Evolutionary conservation across 2,329 filamentous ascomycete genomes (phyloP).

Genomic region (Emmonsiellopsis sp.): DNA sequence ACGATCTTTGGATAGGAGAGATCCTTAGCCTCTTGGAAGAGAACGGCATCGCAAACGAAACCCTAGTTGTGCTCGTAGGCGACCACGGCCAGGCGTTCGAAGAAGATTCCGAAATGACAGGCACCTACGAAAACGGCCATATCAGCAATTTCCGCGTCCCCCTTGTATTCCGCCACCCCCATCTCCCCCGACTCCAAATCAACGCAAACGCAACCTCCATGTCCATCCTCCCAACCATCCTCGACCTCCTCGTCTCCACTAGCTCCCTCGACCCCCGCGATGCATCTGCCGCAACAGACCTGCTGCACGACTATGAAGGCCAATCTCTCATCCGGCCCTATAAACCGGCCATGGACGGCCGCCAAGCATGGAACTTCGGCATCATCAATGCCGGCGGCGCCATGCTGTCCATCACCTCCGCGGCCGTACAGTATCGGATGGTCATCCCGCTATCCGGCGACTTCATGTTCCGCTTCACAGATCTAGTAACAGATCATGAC

Average conservation of each 20-base stretch:
- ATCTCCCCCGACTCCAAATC: constrained; percentile 34
- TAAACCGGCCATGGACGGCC: constrained; percentile 23
- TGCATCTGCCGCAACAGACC: constrained; percentile 25
- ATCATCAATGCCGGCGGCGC: constrained; percentile 25
- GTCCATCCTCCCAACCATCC: constrained; percentile 38
- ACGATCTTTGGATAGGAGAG: constrained; percentile 32
- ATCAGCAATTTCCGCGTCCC: constrained; percentile 38
- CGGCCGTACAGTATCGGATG: constrained; percentile 76
- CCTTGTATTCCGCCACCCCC: constrained; percentile 36
- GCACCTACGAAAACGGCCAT: constrained; percentile 37
- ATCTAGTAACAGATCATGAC: constrained; percentile 25
- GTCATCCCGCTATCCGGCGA: constrained; percentile 72
- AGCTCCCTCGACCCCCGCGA: constrained; percentile 29
- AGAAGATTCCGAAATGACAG: constrained; percentile 30
- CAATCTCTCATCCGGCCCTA: constrained; percentile 39
- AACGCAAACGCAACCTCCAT: constrained; percentile 33
- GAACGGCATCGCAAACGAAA: constrained; percentile 36
- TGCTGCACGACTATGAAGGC: constrained; percentile 39
- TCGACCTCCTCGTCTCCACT: constrained; percentile 36
- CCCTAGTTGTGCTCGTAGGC: constrained; percentile 39
- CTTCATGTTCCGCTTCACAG: constrained; percentile 35
- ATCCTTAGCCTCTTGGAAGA: constrained; percentile 35
- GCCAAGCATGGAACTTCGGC: constrained; percentile 25
- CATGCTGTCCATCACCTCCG: constrained; percentile 57
- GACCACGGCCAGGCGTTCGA: constrained; percentile 38